A percentile compares a stretch with the other conserved stretches of the same genome.
Evolutionary conservation across 1,284 basidiomycete species (phyloP).

Genomic region (Trichosporon faecale): DNA sequence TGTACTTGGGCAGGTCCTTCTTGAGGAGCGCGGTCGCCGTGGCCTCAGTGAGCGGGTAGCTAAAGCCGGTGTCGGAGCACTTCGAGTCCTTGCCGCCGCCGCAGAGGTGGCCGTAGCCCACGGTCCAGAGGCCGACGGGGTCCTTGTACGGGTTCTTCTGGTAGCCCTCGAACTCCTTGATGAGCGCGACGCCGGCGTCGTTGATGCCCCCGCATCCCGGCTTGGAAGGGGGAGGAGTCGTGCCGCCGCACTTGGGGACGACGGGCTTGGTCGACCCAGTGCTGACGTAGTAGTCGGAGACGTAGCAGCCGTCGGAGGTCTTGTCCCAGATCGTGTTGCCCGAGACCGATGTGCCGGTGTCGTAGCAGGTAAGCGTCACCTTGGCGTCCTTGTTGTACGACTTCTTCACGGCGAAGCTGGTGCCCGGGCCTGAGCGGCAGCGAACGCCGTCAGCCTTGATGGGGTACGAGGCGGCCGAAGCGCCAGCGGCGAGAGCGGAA

Average conservation of each 20-base stretch:
- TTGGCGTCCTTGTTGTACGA: neutral
- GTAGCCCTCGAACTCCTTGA: slow-evolving; percentile 21
- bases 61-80: slow-evolving; percentile 12
- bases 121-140: slow-evolving; percentile 19
- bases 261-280: slow-evolving; percentile 12
- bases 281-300: slow-evolving; percentile 16
- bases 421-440: slow-evolving; percentile 19
- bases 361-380: slow-evolving; percentile 18
- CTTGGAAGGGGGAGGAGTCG: neutral
- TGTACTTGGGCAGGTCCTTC: slow-evolving; percentile 16
- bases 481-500: neutral
- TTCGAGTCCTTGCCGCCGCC: neutral
- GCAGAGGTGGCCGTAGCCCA: slow-evolving; percentile 24
- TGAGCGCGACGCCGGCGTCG: slow-evolving; percentile 11
- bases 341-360: slow-evolving; percentile 12
- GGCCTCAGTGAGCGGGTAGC: slow-evolving; percentile 13
- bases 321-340: slow-evolving; percentile 15
- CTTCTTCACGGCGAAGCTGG: slow-evolving; percentile 1
- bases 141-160: slow-evolving; percentile 2
- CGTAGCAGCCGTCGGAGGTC: slow-evolving; percentile 20
- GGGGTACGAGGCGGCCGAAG: slow-evolving; percentile 8
- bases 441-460: slow-evolving; percentile 15
- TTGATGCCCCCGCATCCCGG: slow-evolving; percentile 14
- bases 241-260: neutral
- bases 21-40: slow-evolving; percentile 13